A percentile compares a stretch with the other conserved stretches of the same genome.
Evolutionary conservation across 2,329 filamentous ascomycete genomes (phyloP).

Genomic region (Monosporascus sp.): DNA sequence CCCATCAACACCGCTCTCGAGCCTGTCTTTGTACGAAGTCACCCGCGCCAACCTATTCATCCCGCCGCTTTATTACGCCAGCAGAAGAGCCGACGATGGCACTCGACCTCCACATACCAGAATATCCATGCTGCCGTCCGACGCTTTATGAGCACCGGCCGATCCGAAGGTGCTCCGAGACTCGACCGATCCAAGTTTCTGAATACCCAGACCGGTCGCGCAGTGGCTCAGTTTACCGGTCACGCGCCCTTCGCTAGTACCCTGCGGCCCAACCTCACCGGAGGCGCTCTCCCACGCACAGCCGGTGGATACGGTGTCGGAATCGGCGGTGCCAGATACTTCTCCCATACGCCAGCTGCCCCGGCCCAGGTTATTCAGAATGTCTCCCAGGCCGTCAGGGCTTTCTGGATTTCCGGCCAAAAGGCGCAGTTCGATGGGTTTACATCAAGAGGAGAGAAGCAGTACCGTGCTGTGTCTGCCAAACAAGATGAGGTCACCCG

Average conservation of each 20-base stretch:
- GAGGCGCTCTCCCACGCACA: constrained; percentile 76
- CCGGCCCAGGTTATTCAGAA: constrained; percentile 91
- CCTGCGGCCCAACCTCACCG: constrained; percentile 86
- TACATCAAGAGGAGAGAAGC: constrained; percentile 67
- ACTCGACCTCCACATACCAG: constrained; percentile 39
- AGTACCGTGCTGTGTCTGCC: constrained; percentile 71
- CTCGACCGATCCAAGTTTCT: constrained; percentile 47
- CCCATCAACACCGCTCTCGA: constrained; percentile 43
- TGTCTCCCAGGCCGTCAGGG: constrained; percentile 87
- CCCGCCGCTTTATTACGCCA: constrained; percentile 45
- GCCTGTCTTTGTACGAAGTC: constrained; percentile 38
- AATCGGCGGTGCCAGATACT: constrained; percentile 72
- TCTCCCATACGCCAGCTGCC: constrained; percentile 79
- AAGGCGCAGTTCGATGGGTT: constrained; percentile 83
- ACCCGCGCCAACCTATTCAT: constrained; percentile 47
- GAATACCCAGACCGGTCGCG: constrained; percentile 43
- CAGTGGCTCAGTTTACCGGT: constrained; percentile 59
- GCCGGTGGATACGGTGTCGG: constrained; percentile 85
- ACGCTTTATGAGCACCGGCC: constrained; percentile 45
- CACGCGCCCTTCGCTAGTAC: constrained; percentile 83
- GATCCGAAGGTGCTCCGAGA: constrained; percentile 26
- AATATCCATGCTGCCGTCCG: constrained; percentile 42
- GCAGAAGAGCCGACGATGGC: constrained; percentile 46
- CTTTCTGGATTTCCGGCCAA: constrained; percentile 87
- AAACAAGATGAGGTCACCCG: constrained; percentile 68